A percentile compares a stretch with the other conserved stretches of the same genome.
Conservation (phyloP, 495 filamentous ascomycete genomes). For the Penicillium daleae region DNA sequence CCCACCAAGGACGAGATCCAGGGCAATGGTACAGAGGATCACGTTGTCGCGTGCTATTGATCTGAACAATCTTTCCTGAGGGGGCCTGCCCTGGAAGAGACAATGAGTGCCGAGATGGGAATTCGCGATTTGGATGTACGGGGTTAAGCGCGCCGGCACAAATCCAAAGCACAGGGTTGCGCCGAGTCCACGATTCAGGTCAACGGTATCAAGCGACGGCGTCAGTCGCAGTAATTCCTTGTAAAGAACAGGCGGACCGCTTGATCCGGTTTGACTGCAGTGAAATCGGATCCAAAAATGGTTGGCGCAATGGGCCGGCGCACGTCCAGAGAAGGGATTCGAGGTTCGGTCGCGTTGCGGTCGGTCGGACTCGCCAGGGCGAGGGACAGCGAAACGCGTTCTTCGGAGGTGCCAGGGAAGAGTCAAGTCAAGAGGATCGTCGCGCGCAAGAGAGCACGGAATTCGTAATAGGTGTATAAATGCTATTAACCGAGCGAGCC, state of each 20-base stretch:
- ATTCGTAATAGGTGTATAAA: conserved; percentile 1
- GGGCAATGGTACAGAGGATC: background rate
- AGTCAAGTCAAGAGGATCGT: background rate
- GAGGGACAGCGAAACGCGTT: background rate
- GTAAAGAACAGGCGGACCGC: background rate
- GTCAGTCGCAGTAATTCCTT: background rate
- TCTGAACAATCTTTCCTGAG: conserved; percentile 14
- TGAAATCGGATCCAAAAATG: background rate
- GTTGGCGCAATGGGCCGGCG: conserved; percentile 3
- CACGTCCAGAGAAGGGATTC: background rate
- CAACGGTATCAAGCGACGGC: background rate
- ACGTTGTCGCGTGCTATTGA: conserved; percentile 1
- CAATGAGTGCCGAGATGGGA: background rate
- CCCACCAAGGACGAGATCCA: background rate
- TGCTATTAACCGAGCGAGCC: background rate
- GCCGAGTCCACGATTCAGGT: background rate
- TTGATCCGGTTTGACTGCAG: background rate
- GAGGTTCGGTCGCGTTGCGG: background rate
- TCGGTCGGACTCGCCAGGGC: background rate
- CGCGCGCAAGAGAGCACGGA: background rate
- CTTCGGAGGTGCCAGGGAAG: background rate
- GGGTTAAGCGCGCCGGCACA: background rate
- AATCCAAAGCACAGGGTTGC: background rate
- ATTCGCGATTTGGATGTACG: background rate
- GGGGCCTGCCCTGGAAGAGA: conserved; percentile 23